Base-by-base conservation (phyloP, 345 rosid species). In the Kandelia obovata region DNA sequence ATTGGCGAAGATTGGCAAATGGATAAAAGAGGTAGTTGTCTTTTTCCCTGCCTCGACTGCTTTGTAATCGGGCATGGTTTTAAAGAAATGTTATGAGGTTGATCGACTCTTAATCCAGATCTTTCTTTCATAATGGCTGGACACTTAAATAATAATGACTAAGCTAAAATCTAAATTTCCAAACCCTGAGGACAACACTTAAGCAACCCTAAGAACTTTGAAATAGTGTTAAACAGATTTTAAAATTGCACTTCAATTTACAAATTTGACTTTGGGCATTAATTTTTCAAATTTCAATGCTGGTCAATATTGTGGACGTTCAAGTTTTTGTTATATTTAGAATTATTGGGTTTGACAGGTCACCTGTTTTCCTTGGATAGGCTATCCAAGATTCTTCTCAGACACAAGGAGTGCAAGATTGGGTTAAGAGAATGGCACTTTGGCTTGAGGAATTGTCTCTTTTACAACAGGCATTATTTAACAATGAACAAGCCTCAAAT, bases 1-100 rank as follows among this genome's bases (percentile, higher is more conserved):
- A 66, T 21, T 94, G 71, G 89, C 82, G 69, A 87, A 83, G 78
- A 62, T 87, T 79, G 95, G 94, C 57, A 72, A 76, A 46, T 80
- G 89, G 87, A 82, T 89, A 55, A 85, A 79, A 77, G 83, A 91
- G 98, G 98, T 89, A 62, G 72, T 49, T 66, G 53, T 67, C 62
- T 66, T 73, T 61, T 66, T 34, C 37, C 37, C 37, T 7, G 37
- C 64, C 65, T 27, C 37, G 51, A 43, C 39, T 63, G 16, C 65
- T 62, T 51, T 58, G 37, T n/a, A 11, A 34, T 35, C 31, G 58
- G 35, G 15, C 25, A 56, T 46, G 66, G 47, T 65, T 47, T 0
- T 17, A 60, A 47, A 31, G 53, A 27, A 66, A 62, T 26, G 62
- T 37, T 16, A 21, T 66, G 55, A 6, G 16, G 35, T 28, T 20